These are phyloP conservation scores for Pythium insidiosum DNA, from an alignment of 352 stramenopile genomes.

Conservation along the genomic window DNA sequence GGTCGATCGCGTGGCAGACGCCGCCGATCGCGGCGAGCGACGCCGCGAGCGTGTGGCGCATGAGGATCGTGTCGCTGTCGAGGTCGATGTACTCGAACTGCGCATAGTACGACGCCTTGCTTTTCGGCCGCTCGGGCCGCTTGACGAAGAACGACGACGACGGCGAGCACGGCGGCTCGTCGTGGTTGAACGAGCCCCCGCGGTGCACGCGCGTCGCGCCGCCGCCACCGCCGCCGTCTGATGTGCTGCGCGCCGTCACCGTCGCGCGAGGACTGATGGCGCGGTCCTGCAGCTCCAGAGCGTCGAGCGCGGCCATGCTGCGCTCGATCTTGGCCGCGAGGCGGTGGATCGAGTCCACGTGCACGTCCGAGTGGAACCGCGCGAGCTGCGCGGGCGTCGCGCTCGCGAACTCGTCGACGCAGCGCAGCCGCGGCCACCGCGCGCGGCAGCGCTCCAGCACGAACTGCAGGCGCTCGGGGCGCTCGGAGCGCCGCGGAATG, in stretches of 20 bases:
- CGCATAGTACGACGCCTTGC: slow-evolving; percentile 39
- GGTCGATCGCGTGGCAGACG: too few species aligned
- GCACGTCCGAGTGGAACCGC: slow-evolving; percentile 44
- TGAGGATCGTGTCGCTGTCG: slow-evolving; percentile 58
- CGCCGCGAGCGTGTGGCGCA: slow-evolving; percentile 60
- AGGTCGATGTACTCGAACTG: slow-evolving; percentile 65
- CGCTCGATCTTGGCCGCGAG: slow-evolving; percentile 50
- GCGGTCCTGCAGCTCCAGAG: slow-evolving; percentile 10
- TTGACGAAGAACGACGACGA: slow-evolving; percentile 5
- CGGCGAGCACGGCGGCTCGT: slow-evolving; percentile 9
- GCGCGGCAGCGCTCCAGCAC: slow-evolving; percentile 24
- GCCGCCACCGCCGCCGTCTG: too few species aligned
- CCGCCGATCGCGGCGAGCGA: too few species aligned
- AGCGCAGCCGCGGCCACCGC: slow-evolving; percentile 26
- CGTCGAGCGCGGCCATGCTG: slow-evolving; percentile 48
- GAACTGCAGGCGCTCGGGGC: slow-evolving; percentile 39
- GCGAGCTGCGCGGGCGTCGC: slow-evolving; percentile 41
- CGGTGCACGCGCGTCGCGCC: slow-evolving; percentile 3
- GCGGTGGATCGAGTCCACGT: slow-evolving; percentile 42
- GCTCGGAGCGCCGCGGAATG: slow-evolving; percentile 30
- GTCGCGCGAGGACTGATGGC: slow-evolving; percentile 5
- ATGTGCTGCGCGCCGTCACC: neutral
- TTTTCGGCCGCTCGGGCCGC: slow-evolving; percentile 11
- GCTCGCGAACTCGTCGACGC: slow-evolving; percentile 13
- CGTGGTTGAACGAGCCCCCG: neutral